Conservation (phyloP, 148 eudicot genomes). For the Chenopodium album region DNA sequence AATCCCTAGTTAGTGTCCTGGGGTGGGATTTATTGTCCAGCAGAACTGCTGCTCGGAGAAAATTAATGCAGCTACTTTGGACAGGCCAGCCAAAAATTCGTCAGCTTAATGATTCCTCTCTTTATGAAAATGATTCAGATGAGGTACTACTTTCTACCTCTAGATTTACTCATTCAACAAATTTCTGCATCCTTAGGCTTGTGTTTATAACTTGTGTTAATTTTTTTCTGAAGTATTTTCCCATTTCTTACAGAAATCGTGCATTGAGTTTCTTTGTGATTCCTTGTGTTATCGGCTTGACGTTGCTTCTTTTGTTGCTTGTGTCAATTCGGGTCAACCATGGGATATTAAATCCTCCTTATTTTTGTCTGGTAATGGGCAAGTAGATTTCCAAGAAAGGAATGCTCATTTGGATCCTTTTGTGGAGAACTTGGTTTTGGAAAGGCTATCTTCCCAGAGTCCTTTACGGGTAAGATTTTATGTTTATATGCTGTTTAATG, state of each 20-base stretch:
- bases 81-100: slow-evolving; percentile 77
- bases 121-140: slow-evolving; percentile 63
- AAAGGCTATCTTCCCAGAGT: slow-evolving; percentile 89
- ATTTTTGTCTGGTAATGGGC: slow-evolving; percentile 68
- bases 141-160: slow-evolving; percentile 47
- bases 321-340: slow-evolving; percentile 84
- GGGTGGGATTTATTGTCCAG: slow-evolving; percentile 97
- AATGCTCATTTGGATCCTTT: slow-evolving; percentile 71
- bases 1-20: slow-evolving; percentile 88
- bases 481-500: not conserved
- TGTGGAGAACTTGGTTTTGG: slow-evolving; percentile 92
- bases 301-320: slow-evolving; percentile 94
- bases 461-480: slow-evolving; percentile 74
- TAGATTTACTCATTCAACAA: not conserved
- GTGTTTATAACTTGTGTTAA: slow-evolving; percentile 1
- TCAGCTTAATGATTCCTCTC: slow-evolving; percentile 68
- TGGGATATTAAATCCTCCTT: slow-evolving; percentile 78
- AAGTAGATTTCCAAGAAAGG: slow-evolving; percentile 38
- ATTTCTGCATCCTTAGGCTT: not conserved
- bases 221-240: not conserved
- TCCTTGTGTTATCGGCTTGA: slow-evolving; percentile 92
- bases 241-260: slow-evolving; percentile 59
- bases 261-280: slow-evolving; percentile 86
- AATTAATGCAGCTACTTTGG: slow-evolving; percentile 87
- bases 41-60: slow-evolving; percentile 71